Conservation (phyloP, 108 stramenopile genomes). For the Nannochloropsis gaditana region DNA sequence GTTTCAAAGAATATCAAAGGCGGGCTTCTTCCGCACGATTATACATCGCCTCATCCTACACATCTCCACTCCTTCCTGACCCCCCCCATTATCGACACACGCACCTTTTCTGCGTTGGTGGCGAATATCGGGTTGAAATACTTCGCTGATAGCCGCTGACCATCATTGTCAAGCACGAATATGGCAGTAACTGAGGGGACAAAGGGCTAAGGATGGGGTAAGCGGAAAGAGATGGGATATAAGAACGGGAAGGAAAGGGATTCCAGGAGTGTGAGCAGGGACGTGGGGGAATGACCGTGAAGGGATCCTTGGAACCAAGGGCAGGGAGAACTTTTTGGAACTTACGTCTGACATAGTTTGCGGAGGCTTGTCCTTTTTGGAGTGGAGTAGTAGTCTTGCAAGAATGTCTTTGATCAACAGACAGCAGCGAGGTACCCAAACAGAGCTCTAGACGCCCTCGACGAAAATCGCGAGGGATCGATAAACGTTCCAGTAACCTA, state of each 20-base stretch:
- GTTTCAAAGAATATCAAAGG: too few species aligned
- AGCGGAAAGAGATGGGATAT: too few species aligned
- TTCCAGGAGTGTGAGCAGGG: background rate
- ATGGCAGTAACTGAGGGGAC: constrained; percentile 20
- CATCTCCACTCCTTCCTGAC: background rate
- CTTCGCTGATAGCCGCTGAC: constrained; percentile 28
- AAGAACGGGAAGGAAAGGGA: background rate
- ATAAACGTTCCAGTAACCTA: too few species aligned
- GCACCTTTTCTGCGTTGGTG: background rate
- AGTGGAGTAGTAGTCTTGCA: too few species aligned
- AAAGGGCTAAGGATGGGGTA: background rate
- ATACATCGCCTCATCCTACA: too few species aligned
- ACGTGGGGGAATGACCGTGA: background rate
- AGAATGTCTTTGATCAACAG: too few species aligned
- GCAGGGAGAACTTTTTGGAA: background rate
- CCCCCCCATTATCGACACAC: background rate
- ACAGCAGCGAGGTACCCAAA: too few species aligned
- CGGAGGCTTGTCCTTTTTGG: too few species aligned
- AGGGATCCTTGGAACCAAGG: background rate
- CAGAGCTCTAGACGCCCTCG: too few species aligned
- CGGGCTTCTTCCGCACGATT: too few species aligned
- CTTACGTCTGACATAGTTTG: constrained; percentile 5
- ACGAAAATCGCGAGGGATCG: too few species aligned
- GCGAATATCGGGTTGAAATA: constrained; percentile 5
- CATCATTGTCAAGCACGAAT: constrained; percentile 22